These are phyloP conservation scores for Chrysoporthe deuterocubensis DNA, from an alignment of 2,329 filamentous ascomycete species.

Conservation along the genomic window DNA sequence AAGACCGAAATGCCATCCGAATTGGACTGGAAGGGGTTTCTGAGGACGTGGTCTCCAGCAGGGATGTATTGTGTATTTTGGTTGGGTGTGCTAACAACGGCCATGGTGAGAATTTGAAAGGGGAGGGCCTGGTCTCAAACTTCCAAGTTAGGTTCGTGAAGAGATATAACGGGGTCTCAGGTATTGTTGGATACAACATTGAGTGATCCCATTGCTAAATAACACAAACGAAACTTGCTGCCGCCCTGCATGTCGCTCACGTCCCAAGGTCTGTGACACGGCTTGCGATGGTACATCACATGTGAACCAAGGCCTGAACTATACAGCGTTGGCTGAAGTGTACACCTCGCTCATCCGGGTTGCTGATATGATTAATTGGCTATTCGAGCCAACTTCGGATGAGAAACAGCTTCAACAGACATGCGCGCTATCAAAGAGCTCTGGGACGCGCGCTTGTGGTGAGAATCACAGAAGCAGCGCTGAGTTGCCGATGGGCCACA, in stretches of 20 bases:
- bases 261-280: background rate
- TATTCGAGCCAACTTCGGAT: background rate
- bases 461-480: background rate
- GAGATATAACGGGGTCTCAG: background rate
- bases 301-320: background rate
- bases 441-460: background rate
- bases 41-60: background rate
- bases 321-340: background rate
- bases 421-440: background rate
- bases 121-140: background rate
- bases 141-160: background rate
- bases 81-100: background rate
- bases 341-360: background rate
- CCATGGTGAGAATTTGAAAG: background rate
- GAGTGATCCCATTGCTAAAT: background rate
- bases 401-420: background rate
- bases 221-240: background rate
- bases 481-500: background rate
- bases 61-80: no score
- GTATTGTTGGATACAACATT: background rate
- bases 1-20: background rate
- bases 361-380: background rate
- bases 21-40: background rate
- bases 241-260: background rate
- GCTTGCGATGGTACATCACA: background rate